Percentiles rank a stretch among this genome's conserved stretches.
Conservation (phyloP, 306 rosid genomes). For the Oemleria cerasiformis region DNA sequence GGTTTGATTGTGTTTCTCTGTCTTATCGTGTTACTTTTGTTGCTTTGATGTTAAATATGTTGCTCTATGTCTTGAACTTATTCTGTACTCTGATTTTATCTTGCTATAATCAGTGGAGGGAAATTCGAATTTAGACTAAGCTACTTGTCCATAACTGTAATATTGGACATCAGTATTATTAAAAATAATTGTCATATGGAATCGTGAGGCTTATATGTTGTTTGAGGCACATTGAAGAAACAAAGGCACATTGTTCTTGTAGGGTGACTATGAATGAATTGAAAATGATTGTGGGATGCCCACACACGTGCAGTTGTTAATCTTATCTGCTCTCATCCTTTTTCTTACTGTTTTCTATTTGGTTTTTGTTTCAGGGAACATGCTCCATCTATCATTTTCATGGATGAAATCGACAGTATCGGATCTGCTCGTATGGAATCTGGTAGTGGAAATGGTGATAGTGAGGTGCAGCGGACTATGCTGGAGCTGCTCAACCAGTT, state of each 20-base stretch:
- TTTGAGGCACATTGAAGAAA: not conserved
- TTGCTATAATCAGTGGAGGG: not conserved
- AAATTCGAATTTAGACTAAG: not conserved
- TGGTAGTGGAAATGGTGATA: conserved; percentile 99
- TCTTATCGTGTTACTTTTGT: not conserved
- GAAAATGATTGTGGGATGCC: not conserved
- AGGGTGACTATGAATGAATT: not conserved
- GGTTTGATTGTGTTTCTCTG: not conserved
- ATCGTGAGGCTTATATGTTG: not conserved
- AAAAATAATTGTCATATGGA: not conserved
- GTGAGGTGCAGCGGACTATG: conserved; percentile 99
- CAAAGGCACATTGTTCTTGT: not conserved
- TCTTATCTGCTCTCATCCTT: not conserved
- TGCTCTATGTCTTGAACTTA: not conserved
- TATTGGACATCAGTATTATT: not conserved
- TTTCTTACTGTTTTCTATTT: not conserved
- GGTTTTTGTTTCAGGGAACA: conserved; percentile 67
- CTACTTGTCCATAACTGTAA: not conserved
- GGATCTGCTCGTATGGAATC: conserved; percentile 99
- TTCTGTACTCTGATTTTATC: not conserved
- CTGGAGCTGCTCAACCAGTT: conserved; percentile 98
- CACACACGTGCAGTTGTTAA: not conserved
- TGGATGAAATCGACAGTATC: conserved; percentile 99
- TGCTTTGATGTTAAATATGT: not conserved
- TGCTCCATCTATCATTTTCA: conserved; percentile 97